These are phyloP conservation scores for Cercospora canescens DNA, from an alignment of 2,329 filamentous ascomycete species.

Conservation along the genomic window DNA sequence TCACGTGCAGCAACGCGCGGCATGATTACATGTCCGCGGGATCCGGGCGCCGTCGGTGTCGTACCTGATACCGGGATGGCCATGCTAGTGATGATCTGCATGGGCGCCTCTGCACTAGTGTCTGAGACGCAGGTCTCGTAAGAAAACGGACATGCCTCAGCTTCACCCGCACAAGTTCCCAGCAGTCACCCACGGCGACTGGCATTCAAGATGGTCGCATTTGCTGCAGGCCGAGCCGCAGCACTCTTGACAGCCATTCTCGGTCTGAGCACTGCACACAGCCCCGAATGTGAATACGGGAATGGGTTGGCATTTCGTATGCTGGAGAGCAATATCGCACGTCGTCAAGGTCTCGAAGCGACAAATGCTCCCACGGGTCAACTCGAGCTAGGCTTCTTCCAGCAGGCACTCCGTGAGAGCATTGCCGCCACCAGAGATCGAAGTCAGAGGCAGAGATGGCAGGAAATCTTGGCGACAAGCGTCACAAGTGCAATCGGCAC, in stretches of 20 bases:
- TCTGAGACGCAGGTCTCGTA: neutral
- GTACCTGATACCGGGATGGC: neutral
- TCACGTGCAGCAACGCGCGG: neutral
- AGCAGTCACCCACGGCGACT: too few relatives aligned
- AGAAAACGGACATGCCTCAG: neutral
- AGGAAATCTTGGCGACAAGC: conserved; percentile 24
- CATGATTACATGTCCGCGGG: neutral
- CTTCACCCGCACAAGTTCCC: too few relatives aligned
- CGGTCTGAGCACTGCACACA: neutral
- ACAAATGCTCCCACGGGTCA: conserved; percentile 23
- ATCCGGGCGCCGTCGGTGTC: neutral
- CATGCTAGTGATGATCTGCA: conserved; percentile 5
- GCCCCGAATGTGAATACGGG: conserved; percentile 10
- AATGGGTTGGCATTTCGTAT: conserved; percentile 25
- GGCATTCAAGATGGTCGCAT: too few relatives aligned
- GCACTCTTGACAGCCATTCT: neutral
- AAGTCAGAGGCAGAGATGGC: conserved; percentile 12
- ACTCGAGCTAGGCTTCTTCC: conserved; percentile 38
- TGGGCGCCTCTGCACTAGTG: neutral
- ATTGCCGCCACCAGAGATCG: conserved; percentile 20
- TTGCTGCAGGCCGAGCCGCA: neutral
- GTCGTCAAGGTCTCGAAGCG: conserved; percentile 33
- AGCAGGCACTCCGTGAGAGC: conserved; percentile 34
- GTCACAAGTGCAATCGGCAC: conserved; percentile 21
- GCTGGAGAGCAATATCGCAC: conserved; percentile 36